phyloP scores from a whole-genome alignment of 345 rosid genomes.

The Rhizophora mangle region DNA sequence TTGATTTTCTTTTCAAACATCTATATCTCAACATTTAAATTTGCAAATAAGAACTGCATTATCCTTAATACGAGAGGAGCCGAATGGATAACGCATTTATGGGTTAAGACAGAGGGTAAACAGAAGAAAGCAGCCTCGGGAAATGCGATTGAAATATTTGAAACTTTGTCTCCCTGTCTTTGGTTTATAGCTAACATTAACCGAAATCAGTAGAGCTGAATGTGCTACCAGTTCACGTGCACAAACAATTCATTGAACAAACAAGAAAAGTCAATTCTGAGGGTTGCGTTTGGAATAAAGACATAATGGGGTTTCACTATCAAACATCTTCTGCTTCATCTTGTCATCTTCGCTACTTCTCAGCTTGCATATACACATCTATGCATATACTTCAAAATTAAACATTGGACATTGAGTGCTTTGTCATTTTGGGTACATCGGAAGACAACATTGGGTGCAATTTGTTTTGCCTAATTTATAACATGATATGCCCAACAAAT shows the following conservation, averaged over 20 bases:
- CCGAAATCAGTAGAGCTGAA: slow-evolving; percentile 3
- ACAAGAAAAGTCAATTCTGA: not conserved
- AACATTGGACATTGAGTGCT: too few relatives aligned
- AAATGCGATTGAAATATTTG: not conserved
- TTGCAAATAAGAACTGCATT: too few relatives aligned
- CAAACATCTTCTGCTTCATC: slow-evolving; percentile 14
- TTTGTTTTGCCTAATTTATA: too few relatives aligned
- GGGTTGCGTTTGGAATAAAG: not conserved
- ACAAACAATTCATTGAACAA: slow-evolving; percentile 20
- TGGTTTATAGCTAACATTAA: slow-evolving; percentile 37
- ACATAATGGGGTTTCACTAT: not conserved
- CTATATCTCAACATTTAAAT: too few relatives aligned
- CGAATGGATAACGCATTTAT: too few relatives aligned
- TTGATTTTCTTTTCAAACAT: too few relatives aligned
- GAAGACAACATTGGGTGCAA: too few relatives aligned
- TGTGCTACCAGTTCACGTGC: slow-evolving; percentile 29
- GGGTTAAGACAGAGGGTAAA: too few relatives aligned
- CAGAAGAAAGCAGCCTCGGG: not conserved
- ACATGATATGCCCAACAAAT: too few relatives aligned
- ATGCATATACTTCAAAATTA: not conserved
- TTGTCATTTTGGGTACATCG: too few relatives aligned
- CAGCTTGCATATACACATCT: slow-evolving; percentile 9
- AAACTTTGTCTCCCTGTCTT: slow-evolving; percentile 30
- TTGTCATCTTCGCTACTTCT: slow-evolving; percentile 13
- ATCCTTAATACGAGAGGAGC: too few relatives aligned